Conservation (phyloP, 1,284 basidiomycete species). For the Paramarasmius palmivorus region DNA sequence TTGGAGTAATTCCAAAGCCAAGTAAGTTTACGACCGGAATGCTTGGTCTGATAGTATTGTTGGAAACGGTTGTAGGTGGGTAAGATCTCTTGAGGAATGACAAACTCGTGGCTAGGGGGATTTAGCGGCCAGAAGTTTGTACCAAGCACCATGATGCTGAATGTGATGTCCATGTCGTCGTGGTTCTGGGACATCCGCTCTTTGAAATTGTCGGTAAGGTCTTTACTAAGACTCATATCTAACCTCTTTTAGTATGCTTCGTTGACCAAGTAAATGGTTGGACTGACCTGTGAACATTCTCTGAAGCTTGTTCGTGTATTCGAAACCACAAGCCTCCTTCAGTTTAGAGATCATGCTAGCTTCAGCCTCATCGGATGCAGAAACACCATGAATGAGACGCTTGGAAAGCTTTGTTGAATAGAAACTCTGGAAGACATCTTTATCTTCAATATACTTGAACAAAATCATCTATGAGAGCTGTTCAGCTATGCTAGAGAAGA, state of each 20-base stretch:
- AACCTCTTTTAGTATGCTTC: background rate
- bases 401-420: constrained; percentile 97
- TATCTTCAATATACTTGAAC: constrained; percentile 99
- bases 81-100: constrained; percentile 86
- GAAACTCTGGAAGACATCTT: constrained; percentile 99
- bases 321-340: constrained; percentile 98
- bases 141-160: constrained; percentile 91
- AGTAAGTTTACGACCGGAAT: constrained; percentile 92
- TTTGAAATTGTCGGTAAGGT: constrained; percentile 96
- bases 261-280: background rate
- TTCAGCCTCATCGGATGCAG: constrained; percentile 96
- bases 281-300: constrained; percentile 93
- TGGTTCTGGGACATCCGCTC: constrained; percentile 89
- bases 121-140: constrained; percentile 97
- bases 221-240: constrained; percentile 97
- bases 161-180: constrained; percentile 85
- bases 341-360: constrained; percentile 98
- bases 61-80: constrained; percentile 91
- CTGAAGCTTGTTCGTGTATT: constrained; percentile 97
- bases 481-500: constrained; percentile 5
- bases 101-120: constrained; percentile 82
- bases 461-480: constrained; percentile 80
- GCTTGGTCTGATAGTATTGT: constrained; percentile 92
- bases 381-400: constrained; percentile 90
- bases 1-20: constrained; percentile 99